A percentile compares a stretch with the other conserved stretches of the same genome.
Evolutionary conservation across 179 eudicot species (phyloP).

Genomic region (Carnegiea gigantea): DNA sequence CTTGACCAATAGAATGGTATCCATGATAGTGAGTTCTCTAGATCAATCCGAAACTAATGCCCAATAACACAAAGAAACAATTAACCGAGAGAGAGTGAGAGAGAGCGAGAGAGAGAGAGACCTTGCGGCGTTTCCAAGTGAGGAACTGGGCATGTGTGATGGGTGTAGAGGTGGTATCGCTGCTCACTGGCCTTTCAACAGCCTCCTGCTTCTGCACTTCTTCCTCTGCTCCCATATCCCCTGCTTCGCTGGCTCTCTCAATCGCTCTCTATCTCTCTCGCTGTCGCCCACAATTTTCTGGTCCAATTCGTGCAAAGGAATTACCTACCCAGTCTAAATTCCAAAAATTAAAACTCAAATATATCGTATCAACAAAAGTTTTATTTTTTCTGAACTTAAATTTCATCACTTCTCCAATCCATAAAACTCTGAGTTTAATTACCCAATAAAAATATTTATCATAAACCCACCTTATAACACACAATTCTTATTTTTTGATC

Average conservation of each 20-base stretch:
- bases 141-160: constrained; percentile 19
- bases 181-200: neutral
- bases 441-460: too few relatives aligned
- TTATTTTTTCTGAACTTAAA: too few relatives aligned
- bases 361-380: too few relatives aligned
- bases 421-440: too few relatives aligned
- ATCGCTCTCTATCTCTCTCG: neutral
- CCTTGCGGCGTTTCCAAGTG: constrained; percentile 23
- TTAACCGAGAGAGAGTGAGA: neutral
- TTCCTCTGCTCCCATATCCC: constrained; percentile 14
- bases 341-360: too few relatives aligned
- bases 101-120: neutral
- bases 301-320: too few relatives aligned
- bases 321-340: too few relatives aligned
- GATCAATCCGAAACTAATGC: neutral
- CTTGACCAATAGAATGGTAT: neutral
- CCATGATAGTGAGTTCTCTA: neutral
- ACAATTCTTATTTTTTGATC: too few relatives aligned
- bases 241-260: neutral
- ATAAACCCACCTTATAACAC: too few relatives aligned
- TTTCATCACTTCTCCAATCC: too few relatives aligned
- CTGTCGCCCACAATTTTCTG: too few relatives aligned
- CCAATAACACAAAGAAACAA: neutral
- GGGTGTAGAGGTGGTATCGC: constrained; percentile 7
- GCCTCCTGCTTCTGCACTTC: neutral